Conservation (phyloP, 2,329 filamentous ascomycete species). For the Cladosporium sp. region DNA sequence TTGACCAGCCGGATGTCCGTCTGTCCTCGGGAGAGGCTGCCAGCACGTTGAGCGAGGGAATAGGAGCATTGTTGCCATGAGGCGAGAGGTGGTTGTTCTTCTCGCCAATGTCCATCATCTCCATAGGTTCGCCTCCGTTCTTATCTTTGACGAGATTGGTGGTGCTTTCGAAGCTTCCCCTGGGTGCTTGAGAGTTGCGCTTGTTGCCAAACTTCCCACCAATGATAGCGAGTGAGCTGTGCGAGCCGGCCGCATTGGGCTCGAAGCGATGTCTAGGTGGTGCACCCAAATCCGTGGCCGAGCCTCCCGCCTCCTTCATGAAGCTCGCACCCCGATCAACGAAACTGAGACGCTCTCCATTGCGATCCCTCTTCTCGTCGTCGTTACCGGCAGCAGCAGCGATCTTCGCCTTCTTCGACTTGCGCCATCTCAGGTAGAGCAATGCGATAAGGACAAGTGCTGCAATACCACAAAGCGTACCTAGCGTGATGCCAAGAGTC, state of each 20-base stretch:
- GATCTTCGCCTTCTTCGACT: slow-evolving; percentile 55
- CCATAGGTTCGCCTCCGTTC: slow-evolving; percentile 43
- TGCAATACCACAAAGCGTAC: slow-evolving; percentile 74
- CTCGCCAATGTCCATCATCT: slow-evolving; percentile 47
- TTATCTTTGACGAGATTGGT: slow-evolving; percentile 61
- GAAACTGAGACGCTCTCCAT: slow-evolving; percentile 47
- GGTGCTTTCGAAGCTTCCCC: slow-evolving; percentile 60
- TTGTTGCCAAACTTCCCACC: slow-evolving; percentile 57
- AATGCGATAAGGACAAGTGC: slow-evolving; percentile 71
- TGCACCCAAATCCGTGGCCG: slow-evolving; percentile 33
- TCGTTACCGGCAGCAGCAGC: slow-evolving; percentile 23
- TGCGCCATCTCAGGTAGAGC: slow-evolving; percentile 63
- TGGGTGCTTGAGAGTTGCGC: slow-evolving; percentile 42
- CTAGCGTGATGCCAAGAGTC: slow-evolving; percentile 79
- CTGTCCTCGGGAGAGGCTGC: slow-evolving; percentile 35
- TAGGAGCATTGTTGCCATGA: slow-evolving; percentile 22
- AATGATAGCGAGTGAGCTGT: slow-evolving; percentile 50
- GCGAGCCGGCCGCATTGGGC: slow-evolving; percentile 25
- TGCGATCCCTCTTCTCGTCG: slow-evolving; percentile 43
- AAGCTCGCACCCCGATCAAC: slow-evolving; percentile 53
- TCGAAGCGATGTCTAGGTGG: slow-evolving; percentile 23
- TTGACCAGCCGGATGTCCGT: slow-evolving; percentile 54
- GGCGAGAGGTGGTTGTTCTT: slow-evolving; percentile 24
- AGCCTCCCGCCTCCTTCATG: slow-evolving; percentile 53
- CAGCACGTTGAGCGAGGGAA: slow-evolving; percentile 38